Evolutionary conservation across 352 stramenopile genomes (phyloP).

Genomic region (Globisporangium spiculum): DNA sequence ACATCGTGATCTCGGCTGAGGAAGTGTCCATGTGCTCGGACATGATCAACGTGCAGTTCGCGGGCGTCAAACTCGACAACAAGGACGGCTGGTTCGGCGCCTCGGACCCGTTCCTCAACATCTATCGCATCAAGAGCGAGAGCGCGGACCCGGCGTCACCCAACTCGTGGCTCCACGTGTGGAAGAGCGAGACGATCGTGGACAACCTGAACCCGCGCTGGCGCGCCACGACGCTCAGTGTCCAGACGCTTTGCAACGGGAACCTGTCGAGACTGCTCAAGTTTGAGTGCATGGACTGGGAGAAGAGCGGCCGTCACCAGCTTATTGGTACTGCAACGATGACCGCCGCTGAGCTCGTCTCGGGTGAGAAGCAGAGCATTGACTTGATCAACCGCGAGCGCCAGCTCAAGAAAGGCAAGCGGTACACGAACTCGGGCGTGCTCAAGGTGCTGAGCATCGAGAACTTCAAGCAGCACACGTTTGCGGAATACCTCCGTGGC

Average conservation of each 20-base stretch:
- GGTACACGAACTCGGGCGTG: constrained; percentile 73
- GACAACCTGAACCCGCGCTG: constrained; percentile 69
- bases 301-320: constrained; percentile 64
- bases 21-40: constrained; percentile 67
- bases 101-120: constrained; percentile 74
- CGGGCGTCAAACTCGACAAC: constrained; percentile 65
- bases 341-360: constrained; percentile 53
- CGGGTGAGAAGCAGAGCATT: constrained; percentile 44
- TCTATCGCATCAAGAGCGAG: constrained; percentile 58
- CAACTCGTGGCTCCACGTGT: constrained; percentile 62
- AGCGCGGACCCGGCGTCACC: constrained; percentile 31
- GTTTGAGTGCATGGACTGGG: constrained; percentile 79
- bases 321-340: constrained; percentile 59
- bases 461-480: constrained; percentile 64
- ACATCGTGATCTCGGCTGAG: constrained; percentile 67
- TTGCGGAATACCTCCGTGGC: constrained; percentile 66
- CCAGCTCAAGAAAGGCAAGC: constrained; percentile 65
- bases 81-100: constrained; percentile 79
- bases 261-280: constrained; percentile 53
- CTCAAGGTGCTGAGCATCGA: constrained; percentile 54
- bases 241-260: constrained; percentile 72
- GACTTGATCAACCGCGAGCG: constrained; percentile 68
- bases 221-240: constrained; percentile 47
- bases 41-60: constrained; percentile 60
- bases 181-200: constrained; percentile 62